Percentiles rank a stretch among this genome's conserved stretches.
Evolutionary conservation across 805 yeast genomes (phyloP).

Genomic region (Candida insectalens): DNA sequence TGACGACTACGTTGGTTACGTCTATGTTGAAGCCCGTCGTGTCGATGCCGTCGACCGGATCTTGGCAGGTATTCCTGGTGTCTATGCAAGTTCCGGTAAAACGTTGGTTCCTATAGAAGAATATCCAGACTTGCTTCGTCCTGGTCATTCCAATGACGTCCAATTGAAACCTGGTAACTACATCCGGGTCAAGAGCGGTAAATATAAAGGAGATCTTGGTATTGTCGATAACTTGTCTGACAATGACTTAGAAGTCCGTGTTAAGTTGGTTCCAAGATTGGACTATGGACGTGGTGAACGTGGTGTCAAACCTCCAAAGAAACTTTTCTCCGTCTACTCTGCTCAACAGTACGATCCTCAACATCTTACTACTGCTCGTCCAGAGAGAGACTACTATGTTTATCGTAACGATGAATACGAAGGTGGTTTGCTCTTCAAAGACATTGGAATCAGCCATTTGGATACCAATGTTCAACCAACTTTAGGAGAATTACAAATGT

Average conservation of each 20-base stretch:
- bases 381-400: slow-evolving; percentile 50
- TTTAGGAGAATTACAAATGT: slow-evolving; percentile 78
- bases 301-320: slow-evolving; percentile 75
- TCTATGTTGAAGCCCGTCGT: slow-evolving; percentile 89
- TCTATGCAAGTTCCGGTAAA: slow-evolving; percentile 50
- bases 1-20: slow-evolving; percentile 84
- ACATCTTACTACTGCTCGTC: slow-evolving; percentile 50
- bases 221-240: slow-evolving; percentile 88
- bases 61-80: slow-evolving; percentile 80
- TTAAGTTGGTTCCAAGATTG: slow-evolving; percentile 85
- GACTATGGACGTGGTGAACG: slow-evolving; percentile 88
- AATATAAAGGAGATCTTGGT: slow-evolving; percentile 87
- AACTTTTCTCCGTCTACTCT: slow-evolving; percentile 80
- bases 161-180: slow-evolving; percentile 87
- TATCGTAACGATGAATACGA: slow-evolving; percentile 84
- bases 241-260: slow-evolving; percentile 90
- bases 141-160: slow-evolving; percentile 78
- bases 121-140: slow-evolving; percentile 86
- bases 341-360: slow-evolving; percentile 79
- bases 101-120: slow-evolving; percentile 91
- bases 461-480: slow-evolving; percentile 76
- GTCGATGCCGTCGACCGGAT: slow-evolving; percentile 88
- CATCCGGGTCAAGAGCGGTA: slow-evolving; percentile 84
- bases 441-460: slow-evolving; percentile 72
- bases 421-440: slow-evolving; percentile 82